Conservation (phyloP, 345 rosid species). For the Citrus reticulata region DNA sequence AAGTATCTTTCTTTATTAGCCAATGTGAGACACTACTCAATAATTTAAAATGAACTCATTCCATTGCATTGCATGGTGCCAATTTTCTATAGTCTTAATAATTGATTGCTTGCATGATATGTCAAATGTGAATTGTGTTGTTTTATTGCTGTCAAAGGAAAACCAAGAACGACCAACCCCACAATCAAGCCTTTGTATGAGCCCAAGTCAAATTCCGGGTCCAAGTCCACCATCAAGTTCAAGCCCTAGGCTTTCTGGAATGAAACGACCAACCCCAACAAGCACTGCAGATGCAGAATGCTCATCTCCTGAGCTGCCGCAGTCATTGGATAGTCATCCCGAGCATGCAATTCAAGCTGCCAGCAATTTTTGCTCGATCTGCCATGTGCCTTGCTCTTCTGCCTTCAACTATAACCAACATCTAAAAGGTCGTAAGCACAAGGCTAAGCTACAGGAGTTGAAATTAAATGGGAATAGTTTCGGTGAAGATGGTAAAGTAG, state of each 20-base stretch:
- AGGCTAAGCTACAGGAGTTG: conserved; percentile 9
- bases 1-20: too few relatives aligned
- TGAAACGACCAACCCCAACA: background rate
- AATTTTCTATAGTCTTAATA: background rate
- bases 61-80: background rate
- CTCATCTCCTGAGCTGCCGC: background rate
- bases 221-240: background rate
- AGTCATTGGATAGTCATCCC: background rate
- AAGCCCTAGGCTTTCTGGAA: background rate
- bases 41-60: background rate
- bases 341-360: background rate
- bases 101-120: background rate
- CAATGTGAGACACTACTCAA: too few relatives aligned
- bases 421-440: conserved; percentile 22
- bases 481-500: background rate
- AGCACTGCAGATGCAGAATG: conserved; percentile 8
- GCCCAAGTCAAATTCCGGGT: background rate
- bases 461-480: background rate
- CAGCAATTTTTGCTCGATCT: conserved; percentile 12
- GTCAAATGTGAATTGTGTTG: background rate
- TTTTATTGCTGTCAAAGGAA: background rate
- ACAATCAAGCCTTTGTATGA: background rate
- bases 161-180: background rate
- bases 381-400: conserved; percentile 20
- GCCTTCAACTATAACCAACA: conserved; percentile 16